These are phyloP conservation scores for Naganishia friedmannii DNA, from an alignment of 768 basidiomycete genomes.

Conservation along the genomic window DNA sequence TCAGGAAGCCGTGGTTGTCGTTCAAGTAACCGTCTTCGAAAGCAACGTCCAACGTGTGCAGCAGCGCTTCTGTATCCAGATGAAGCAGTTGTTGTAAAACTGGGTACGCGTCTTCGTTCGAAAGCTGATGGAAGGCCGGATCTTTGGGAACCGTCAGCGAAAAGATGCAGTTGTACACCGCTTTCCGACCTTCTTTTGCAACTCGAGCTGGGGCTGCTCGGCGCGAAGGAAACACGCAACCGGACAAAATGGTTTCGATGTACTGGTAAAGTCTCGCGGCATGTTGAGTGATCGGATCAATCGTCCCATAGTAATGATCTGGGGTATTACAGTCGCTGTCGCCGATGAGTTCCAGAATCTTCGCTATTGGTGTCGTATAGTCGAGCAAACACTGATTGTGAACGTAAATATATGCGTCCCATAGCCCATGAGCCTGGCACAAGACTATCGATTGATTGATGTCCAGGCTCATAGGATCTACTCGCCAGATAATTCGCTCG, in stretches of 20 bases:
- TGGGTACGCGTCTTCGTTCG: conserved; percentile 65
- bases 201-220: conserved; percentile 66
- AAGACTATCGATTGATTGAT: conserved; percentile 86
- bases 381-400: conserved; percentile 85
- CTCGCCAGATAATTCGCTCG: conserved; percentile 91
- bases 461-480: conserved; percentile 84
- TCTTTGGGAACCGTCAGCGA: conserved; percentile 45
- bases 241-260: conserved; percentile 73
- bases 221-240: conserved; percentile 81
- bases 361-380: conserved; percentile 82
- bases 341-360: conserved; percentile 73
- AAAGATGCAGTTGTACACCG: conserved; percentile 79
- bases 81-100: conserved; percentile 74
- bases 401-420: conserved; percentile 91
- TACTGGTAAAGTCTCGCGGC: conserved; percentile 92
- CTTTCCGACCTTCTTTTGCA: conserved; percentile 66
- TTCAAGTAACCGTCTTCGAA: conserved; percentile 92
- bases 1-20: conserved; percentile 59
- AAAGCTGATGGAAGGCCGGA: conserved; percentile 40
- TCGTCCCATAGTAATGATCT: conserved; percentile 60
- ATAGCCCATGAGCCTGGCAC: conserved; percentile 77
- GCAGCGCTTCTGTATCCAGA: conserved; percentile 89
- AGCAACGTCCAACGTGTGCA: conserved; percentile 88
- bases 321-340: conserved; percentile 54
- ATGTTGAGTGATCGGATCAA: conserved; percentile 54